These are phyloP conservation scores for Naganishia sp. DNA, from an alignment of 1,284 basidiomycete species.

Conservation along the genomic window DNA sequence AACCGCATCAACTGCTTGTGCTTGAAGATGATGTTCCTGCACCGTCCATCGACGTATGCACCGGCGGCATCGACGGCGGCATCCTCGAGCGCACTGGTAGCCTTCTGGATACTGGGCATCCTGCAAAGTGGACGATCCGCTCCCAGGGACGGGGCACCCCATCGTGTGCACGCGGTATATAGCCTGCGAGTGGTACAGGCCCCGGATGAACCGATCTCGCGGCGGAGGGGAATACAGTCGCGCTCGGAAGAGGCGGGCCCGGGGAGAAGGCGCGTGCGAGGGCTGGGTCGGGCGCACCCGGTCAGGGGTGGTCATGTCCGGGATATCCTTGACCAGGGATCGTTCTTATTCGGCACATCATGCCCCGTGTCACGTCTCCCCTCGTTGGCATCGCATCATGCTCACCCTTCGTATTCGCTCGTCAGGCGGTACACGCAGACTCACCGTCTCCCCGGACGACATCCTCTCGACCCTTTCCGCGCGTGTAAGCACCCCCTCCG, in stretches of 20 bases:
- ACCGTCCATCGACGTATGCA: conserved; percentile 21
- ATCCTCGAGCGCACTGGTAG: conserved; percentile 8
- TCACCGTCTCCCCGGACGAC: conserved; percentile 1
- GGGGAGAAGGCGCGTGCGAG: too few relatives aligned
- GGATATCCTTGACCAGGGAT: not conserved
- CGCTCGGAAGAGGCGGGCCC: too few relatives aligned
- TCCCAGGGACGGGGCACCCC: not conserved
- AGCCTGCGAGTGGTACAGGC: not conserved
- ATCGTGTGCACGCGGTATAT: not conserved
- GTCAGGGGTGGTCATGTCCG: too few relatives aligned
- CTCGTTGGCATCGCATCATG: not conserved
- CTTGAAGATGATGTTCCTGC: conserved; percentile 26
- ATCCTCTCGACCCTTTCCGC: not conserved
- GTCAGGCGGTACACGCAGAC: conserved; percentile 13
- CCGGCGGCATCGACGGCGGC: conserved; percentile 19
- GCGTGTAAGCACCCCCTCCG: too few relatives aligned
- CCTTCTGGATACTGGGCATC: not conserved
- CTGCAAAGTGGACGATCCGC: not conserved
- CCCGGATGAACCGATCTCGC: too few relatives aligned
- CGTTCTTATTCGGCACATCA: not conserved
- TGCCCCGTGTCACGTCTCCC: not conserved
- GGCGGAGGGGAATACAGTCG: too few relatives aligned
- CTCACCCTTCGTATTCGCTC: conserved; percentile 23
- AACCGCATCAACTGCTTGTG: conserved; percentile 30
- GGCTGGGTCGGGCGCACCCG: too few relatives aligned